Percentiles rank a stretch among this genome's conserved stretches.
These are phyloP conservation scores for Xylaria cubensis DNA, from an alignment of 495 filamentous ascomycete species.

Conservation along the genomic window DNA sequence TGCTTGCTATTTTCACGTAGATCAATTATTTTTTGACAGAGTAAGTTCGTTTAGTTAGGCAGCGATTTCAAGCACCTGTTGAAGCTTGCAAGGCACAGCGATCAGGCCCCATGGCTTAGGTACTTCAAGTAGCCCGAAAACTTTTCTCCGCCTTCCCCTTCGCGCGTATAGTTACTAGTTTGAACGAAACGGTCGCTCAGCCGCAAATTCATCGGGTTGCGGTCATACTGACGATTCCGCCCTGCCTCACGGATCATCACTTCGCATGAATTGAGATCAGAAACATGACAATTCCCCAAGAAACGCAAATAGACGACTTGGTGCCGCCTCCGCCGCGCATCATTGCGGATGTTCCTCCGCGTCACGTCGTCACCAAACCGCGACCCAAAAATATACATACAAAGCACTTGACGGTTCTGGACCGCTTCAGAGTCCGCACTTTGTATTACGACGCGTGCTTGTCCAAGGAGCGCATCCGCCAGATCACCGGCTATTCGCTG, in stretches of 20 bases:
- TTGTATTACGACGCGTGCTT: constrained; percentile 39
- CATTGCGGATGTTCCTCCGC: background rate
- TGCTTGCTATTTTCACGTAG: background rate
- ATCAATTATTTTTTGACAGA: background rate
- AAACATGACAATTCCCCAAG: background rate
- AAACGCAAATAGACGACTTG: constrained; percentile 12
- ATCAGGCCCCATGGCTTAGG: background rate
- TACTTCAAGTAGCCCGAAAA: constrained; percentile 22
- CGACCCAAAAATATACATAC: constrained; percentile 36
- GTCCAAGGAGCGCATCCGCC: constrained; percentile 34
- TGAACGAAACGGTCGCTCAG: background rate
- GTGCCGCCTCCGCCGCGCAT: constrained; percentile 21
- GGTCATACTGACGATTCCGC: background rate
- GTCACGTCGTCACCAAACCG: background rate
- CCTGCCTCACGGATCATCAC: background rate
- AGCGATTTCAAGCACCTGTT: background rate
- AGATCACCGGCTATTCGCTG: constrained; percentile 37
- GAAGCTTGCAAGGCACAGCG: background rate
- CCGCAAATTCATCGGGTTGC: background rate
- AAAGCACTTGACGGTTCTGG: constrained; percentile 38
- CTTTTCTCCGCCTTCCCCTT: constrained; percentile 17
- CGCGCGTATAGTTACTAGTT: background rate
- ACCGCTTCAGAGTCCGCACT: constrained; percentile 40
- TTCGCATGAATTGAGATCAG: background rate
- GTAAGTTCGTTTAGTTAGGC: background rate